Evolutionary conservation across 495 filamentous ascomycete species (phyloP), one percentile per base, ranked within the genome.

Genomic region (Penicillium diatomitis): DNA sequence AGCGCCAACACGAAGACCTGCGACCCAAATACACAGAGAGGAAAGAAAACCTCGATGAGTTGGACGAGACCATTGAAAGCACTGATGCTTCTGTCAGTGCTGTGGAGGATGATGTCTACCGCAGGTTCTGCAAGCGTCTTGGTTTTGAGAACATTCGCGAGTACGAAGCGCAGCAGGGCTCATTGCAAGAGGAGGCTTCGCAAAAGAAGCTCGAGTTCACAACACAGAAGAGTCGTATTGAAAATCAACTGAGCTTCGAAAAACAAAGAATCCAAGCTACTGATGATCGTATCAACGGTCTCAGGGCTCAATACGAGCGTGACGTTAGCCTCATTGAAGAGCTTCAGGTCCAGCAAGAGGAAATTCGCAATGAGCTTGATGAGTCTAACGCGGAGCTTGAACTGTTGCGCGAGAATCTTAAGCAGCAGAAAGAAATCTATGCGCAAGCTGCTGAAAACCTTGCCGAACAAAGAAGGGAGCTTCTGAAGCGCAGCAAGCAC

Each of bases 151-250:
- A 89, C 56, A 95, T 99, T 53, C 87, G 91, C 20, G 84, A 85
- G 34, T 99, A 97, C 58, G 88, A 96, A 64, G 84, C 83, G 5
- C 90, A 94, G 49, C 92, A 97, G 63, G 92, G 92, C 33, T 87
- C 83, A 9, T 62, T 91, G 42, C 90, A 97, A 57, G 86, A 95
- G 64, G 90, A 97, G 57, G 84, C 82, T 36, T 81, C 84, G 3
- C 82, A 90, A 64, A 92, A 90, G 68, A 87, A 86, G 48, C 80
- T 88, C 27, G 84, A 88, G 50, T 97, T 95, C 56, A 84, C 80
- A 29, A 80, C 82, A 9, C 92, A 97, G 62, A 91, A 83, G 66
- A 84, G 82, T 51, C 80, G 78, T 41, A 76, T 99, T 34, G 76
- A 91, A 58, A 89, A 82, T 59, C 83, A 84, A 53, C 71, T 95